A percentile compares a stretch with the other conserved stretches of the same genome.
Evolutionary conservation across 345 rosid species (phyloP).

Genomic region (Ailanthus altissimus): DNA sequence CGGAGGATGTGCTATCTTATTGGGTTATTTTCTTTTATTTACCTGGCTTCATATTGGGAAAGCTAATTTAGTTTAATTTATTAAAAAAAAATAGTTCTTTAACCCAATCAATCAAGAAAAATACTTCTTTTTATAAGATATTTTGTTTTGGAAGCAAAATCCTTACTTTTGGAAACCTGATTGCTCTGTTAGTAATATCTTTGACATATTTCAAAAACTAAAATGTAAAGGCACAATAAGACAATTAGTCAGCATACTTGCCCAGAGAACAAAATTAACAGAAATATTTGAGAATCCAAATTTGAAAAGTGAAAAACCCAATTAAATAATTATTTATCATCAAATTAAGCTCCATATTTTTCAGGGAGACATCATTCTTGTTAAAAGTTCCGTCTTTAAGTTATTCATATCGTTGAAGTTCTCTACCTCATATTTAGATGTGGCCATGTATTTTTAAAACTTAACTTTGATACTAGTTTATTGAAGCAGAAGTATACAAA

Average conservation of each 20-base stretch:
- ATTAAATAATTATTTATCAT: no score
- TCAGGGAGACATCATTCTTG: no score
- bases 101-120: background rate
- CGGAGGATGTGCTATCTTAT: slow-evolving; percentile 39
- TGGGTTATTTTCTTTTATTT: background rate
- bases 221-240: background rate
- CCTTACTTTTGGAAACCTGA: background rate
- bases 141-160: background rate
- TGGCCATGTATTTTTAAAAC: no score
- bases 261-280: background rate
- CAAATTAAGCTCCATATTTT: no score
- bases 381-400: no score
- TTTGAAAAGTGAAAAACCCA: background rate
- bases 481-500: no score
- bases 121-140: no score
- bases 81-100: background rate
- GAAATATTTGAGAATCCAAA: background rate
- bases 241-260: background rate
- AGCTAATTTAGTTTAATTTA: background rate
- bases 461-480: no score
- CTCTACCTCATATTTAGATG: no score
- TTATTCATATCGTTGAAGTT: no score
- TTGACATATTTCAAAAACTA: no score
- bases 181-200: background rate
- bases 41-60: background rate